A percentile compares a stretch with the other conserved stretches of the same genome.
Evolutionary conservation across 192 early-diverging fungal genomes (phyloP).

Genomic region (Linnemannia elongata): DNA sequence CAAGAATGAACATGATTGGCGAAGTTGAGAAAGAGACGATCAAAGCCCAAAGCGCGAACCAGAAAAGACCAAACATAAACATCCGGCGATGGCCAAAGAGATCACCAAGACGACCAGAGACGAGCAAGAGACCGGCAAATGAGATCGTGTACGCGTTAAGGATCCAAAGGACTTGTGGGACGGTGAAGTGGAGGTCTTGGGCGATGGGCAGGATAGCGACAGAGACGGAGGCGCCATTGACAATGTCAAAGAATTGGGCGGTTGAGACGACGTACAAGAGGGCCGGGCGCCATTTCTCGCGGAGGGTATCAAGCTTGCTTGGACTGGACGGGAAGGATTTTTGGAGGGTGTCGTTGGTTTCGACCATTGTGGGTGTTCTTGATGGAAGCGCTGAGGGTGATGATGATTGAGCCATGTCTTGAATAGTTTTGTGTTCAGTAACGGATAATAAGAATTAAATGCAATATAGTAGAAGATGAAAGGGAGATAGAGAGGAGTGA

Average conservation of each 20-base stretch:
- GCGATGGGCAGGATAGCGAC: conserved; percentile 51
- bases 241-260: conserved; percentile 48
- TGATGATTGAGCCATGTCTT: neutral
- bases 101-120: conserved; percentile 55
- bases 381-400: neutral
- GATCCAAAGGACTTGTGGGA: conserved; percentile 41
- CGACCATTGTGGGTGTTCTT: neutral
- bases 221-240: conserved; percentile 48
- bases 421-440: neutral
- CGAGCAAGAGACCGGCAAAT: conserved; percentile 48
- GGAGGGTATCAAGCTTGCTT: neutral
- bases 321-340: neutral
- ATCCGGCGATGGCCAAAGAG: conserved; percentile 55
- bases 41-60: conserved; percentile 45
- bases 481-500: neutral
- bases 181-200: conserved; percentile 25
- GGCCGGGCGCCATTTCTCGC: conserved; percentile 16
- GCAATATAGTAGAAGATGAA: neutral
- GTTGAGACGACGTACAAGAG: conserved; percentile 41
- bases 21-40: conserved; percentile 47
- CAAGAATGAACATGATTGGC: conserved; percentile 45
- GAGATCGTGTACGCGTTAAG: conserved; percentile 52
- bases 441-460: neutral
- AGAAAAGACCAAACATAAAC: conserved; percentile 45
- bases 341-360: neutral